phyloP scores from a whole-genome alignment of 805 yeast species.

The Suhomyces prunicola region DNA sequence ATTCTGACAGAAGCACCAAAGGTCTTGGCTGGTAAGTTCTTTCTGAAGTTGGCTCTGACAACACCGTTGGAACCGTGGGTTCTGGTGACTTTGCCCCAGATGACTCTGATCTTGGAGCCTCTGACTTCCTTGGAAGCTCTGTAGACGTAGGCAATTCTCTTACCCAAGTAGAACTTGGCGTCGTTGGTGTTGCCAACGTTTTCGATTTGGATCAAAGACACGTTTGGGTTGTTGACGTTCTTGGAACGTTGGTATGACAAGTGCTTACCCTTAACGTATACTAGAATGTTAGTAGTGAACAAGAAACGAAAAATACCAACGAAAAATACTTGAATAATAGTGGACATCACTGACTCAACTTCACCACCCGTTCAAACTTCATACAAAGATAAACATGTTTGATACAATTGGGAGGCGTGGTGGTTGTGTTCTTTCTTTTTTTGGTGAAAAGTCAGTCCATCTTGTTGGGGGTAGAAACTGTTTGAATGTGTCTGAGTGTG shows the following conservation, averaged over 20 bases:
- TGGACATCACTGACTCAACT: too few relatives aligned
- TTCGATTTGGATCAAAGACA: slow-evolving; percentile 94
- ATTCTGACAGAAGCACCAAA: slow-evolving; percentile 99
- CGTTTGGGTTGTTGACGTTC: slow-evolving; percentile 96
- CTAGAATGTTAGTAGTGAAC: slow-evolving; percentile 47
- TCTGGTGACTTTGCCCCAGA: slow-evolving; percentile 99
- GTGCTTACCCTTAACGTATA: slow-evolving; percentile 99
- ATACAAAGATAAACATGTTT: too few relatives aligned
- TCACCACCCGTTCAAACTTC: too few relatives aligned
- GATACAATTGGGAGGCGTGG: too few relatives aligned
- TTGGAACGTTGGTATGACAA: slow-evolving; percentile 99
- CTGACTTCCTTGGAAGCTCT: slow-evolving; percentile 96
- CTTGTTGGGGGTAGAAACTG: too few relatives aligned
- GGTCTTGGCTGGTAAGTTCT: slow-evolving; percentile 99
- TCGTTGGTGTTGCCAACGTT: slow-evolving; percentile 90
- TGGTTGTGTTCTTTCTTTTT: too few relatives aligned
- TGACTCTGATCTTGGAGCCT: slow-evolving; percentile 98
- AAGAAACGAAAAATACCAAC: neutral
- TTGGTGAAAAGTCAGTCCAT: too few relatives aligned
- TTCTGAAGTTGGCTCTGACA: slow-evolving; percentile 98
- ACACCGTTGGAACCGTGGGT: slow-evolving; percentile 98
- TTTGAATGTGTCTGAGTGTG: too few relatives aligned
- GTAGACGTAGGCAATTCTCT: slow-evolving; percentile 99
- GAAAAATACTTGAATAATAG: too few relatives aligned
- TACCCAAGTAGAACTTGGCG: slow-evolving; percentile 99